Base-by-base conservation (phyloP, 306 rosid genomes). In the Prosopis cineraria region DNA sequence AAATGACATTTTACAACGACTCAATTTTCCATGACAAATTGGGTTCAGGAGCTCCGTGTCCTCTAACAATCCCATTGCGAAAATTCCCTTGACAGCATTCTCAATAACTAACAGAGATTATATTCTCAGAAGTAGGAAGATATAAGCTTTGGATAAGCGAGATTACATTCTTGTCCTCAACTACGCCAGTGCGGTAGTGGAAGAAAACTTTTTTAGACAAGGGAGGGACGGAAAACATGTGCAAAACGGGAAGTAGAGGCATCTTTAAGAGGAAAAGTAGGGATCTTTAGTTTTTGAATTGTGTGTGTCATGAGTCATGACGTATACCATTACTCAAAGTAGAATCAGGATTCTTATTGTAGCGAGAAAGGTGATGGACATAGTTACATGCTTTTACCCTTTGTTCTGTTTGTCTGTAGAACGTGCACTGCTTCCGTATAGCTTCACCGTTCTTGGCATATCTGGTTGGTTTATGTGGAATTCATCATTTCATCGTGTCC, bases 101-200 rank as follows among this genome's bases (percentile, higher is more conserved):
- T 65, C 47, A 65, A 36, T 65, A 65, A 40, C 13, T 4, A 65
- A 78, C 78, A 78, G 58, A 75, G 33, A 70, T 78, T 78, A 81
- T 84, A 75, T 81, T 78, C 69, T 75, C 59, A 27, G 20, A 63
- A 70, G 48, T 41, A 75, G 80, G 80, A 70, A 47, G 31, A n/a
- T 10, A 9, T 58, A 44, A 82, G 63, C 24, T 59, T 72, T 34
- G 36, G 75, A 74, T 74, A 68, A 85, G 80, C 79, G 59, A 75
- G 29, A 64, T 81, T 78, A 83, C 85, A 81, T 85, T 85, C 65
- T 75, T 78, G 86, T 75, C 81, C 77, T 17, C 81, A 56, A 65
- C 83, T 70, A 59, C 14, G 6, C 31, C 24, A 20, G 69, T 63
- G 29, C 27, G 12, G 12, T 65, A 79, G 84, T 85, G 86, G 86